These are phyloP conservation scores for Lojkania enalia DNA, from an alignment of 2,329 filamentous ascomycete genomes.

Conservation along the genomic window DNA sequence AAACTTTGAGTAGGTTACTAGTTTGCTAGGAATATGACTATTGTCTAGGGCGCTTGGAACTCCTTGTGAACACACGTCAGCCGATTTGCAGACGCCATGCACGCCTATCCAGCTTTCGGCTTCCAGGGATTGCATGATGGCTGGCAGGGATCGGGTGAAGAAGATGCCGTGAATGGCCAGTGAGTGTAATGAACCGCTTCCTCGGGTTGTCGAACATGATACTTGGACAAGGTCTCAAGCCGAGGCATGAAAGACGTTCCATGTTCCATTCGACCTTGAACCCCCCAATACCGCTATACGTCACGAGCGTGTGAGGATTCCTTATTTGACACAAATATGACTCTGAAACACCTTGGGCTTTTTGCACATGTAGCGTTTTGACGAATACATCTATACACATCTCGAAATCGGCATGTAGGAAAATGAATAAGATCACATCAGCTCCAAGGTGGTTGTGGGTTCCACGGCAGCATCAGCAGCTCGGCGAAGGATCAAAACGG, in stretches of 20 bases:
- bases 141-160: conserved; percentile 19
- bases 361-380: neutral
- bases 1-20: neutral
- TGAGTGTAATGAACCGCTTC: conserved; percentile 5
- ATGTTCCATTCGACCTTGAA: neutral
- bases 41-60: neutral
- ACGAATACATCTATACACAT: neutral
- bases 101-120: neutral
- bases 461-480: conserved; percentile 1
- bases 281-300: conserved; percentile 1
- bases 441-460: neutral
- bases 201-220: conserved; percentile 13
- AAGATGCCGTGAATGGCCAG: conserved; percentile 17
- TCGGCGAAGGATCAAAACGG: conserved; percentile 10
- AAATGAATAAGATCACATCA: neutral
- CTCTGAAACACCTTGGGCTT: neutral
- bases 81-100: neutral
- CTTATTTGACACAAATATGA: neutral
- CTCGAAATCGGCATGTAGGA: no score
- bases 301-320: conserved; percentile 1
- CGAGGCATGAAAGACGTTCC: conserved; percentile 8
- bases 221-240: conserved; percentile 6
- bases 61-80: neutral
- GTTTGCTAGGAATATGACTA: neutral
- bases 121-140: conserved; percentile 11